Percentiles rank a stretch among this genome's conserved stretches.
Evolutionary conservation across 2,329 filamentous ascomycete genomes (phyloP).

Genomic region (Phaeosphaeriaceae sp.): DNA sequence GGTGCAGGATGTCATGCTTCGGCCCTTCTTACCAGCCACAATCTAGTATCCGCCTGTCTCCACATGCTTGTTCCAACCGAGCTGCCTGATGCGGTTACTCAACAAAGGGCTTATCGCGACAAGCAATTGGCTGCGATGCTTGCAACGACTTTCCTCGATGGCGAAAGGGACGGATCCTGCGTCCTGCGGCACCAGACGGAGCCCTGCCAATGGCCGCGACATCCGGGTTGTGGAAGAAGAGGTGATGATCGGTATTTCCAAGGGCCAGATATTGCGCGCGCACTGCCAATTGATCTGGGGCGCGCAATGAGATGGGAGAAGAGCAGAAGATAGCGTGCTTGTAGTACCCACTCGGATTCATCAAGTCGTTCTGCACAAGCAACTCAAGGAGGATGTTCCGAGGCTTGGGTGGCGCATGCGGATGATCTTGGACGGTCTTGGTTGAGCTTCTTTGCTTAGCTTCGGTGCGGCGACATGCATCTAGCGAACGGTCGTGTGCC

Average conservation of each 20-base stretch:
- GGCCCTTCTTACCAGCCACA: background rate
- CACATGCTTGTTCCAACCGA: conserved; percentile 7
- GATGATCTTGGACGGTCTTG: conserved; percentile 24
- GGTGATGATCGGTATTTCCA: background rate
- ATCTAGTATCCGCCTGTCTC: background rate
- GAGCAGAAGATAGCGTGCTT: background rate
- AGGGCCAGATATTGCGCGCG: background rate
- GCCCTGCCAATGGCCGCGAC: background rate
- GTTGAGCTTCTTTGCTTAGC: conserved; percentile 26
- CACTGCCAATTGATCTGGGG: too few species aligned
- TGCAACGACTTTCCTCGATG: conserved; percentile 12
- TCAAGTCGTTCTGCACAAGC: background rate
- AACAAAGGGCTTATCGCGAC: conserved; percentile 20
- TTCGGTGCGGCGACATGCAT: conserved; percentile 7
- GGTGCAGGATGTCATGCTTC: background rate
- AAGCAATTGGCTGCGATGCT: conserved; percentile 33
- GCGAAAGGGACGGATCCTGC: background rate
- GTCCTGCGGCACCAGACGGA: too few species aligned
- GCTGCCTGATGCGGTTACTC: conserved; percentile 28
- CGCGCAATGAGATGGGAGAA: too few species aligned
- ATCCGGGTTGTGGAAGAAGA: background rate
- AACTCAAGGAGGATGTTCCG: conserved; percentile 7
- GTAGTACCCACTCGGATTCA: background rate
- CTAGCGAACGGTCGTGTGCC: conserved; percentile 7
- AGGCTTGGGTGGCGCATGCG: conserved; percentile 15